Evolutionary conservation across 208 protist species (phyloP), one percentile per base, ranked within the genome.

Genomic region (Borovskyia barvae): DNA sequence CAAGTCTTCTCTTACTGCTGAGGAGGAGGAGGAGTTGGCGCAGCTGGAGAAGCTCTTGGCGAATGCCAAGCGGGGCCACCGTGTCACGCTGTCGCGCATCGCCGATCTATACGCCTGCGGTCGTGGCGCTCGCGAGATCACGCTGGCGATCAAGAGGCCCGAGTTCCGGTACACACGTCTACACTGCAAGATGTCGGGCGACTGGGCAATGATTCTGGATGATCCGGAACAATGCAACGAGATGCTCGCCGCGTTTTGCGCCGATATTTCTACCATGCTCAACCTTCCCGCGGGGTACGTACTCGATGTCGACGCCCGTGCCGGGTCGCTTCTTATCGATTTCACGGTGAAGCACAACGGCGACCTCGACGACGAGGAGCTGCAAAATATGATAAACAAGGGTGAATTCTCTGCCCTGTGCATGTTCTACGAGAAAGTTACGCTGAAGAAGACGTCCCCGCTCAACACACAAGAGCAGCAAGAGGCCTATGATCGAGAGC

Each of bases 1-100:
- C 40, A 77, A 77, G 60, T 37, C 54, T 0, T 29, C 57, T 37
- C 81, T 80, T 29, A 79, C 76, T 1, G 72, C 77, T 19, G 78
- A 92, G 32, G 85, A 92, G 57, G 80, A 78, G 51, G 82, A 87
- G 70, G 82, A 92, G 70, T 64, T 89, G 37, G 60, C 64, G 28
- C 82, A 92, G 74, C 72, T 92, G 39, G 69, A 80, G 75, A 59
- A 59, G 15, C 57, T 83, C 25, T 62, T 70, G 14, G 73, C 58
- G 15, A 80, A 80, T 48, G 62, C 68, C 24, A 72, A 80, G 52
- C 79, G 72, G 30, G 77, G 77, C 39, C 77, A 84, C 66, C 67
- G 67, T 46, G 71, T 55, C 20, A 92, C 80, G 26, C 53, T 76
- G 35, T 65, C 66, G 39, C 85, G 85, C 54, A 84, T 85, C 37